Evolutionary conservation across 331 rosid genomes (phyloP).

Genomic region (Quercus tomentella): DNA sequence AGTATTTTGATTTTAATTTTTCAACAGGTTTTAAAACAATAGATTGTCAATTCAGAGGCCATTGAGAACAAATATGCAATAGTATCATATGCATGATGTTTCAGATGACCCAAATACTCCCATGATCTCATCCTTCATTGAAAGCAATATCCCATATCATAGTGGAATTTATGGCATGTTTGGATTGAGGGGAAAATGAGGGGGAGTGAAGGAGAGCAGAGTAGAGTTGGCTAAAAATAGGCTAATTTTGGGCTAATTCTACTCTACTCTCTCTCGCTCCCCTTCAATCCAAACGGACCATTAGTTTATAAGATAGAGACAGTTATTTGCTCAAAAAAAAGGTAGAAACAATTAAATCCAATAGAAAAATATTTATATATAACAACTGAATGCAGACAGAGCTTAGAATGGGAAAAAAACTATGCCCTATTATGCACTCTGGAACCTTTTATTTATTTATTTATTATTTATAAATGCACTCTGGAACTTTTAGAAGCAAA

Average conservation of each 20-base stretch:
- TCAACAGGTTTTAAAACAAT: neutral
- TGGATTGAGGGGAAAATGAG: no score
- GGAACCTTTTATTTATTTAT: no score
- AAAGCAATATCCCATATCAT: neutral
- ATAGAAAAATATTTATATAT: neutral
- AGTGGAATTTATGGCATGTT: neutral
- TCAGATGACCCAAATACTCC: neutral
- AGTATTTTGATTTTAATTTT: neutral
- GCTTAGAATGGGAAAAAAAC: neutral
- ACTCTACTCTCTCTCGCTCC: no score
- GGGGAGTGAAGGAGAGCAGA: no score
- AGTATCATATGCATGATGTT: neutral
- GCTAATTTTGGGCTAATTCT: no score
- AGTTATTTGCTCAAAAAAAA: neutral
- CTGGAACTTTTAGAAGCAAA: slow-evolving; percentile 8
- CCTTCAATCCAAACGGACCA: no score
- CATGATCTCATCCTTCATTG: neutral
- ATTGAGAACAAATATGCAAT: neutral
- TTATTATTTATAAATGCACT: no score
- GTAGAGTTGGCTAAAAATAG: no score
- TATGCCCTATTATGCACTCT: neutral
- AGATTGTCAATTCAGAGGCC: neutral
- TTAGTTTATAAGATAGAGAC: neutral
- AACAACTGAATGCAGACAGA: neutral
- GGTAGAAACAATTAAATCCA: neutral